Evolutionary conservation across 1,139 yeast genomes (phyloP).

Genomic region (Kurtzmaniella quercitrusa): DNA sequence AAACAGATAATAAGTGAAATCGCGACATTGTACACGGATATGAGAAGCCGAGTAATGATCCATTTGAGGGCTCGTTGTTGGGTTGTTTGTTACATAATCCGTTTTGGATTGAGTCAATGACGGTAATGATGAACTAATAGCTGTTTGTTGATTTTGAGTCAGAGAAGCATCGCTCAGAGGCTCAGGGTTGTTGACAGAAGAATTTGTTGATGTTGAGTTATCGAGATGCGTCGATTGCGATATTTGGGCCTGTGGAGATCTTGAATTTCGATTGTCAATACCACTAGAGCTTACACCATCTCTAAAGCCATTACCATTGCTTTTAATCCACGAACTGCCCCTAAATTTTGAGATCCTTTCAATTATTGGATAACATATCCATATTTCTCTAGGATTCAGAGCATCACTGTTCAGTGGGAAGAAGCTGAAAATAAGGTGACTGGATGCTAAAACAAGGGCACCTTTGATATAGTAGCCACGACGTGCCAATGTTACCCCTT

Average conservation of each 20-base stretch:
- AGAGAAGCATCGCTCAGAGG: not conserved
- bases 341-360: conserved; percentile 59
- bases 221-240: not conserved
- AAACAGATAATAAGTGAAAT: conserved; percentile 79
- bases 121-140: not conserved
- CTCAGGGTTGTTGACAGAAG: not conserved
- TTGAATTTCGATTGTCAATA: not conserved
- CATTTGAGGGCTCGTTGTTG: conserved; percentile 10
- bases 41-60: conserved; percentile 50
- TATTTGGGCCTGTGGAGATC: not conserved
- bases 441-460: conserved; percentile 72
- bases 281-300: not conserved
- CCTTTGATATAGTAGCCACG: conserved; percentile 68
- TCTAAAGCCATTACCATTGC: conserved; percentile 6
- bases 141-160: not conserved
- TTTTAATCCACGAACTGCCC: conserved; percentile 41
- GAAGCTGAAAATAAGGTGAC: conserved; percentile 75
- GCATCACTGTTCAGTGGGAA: conserved; percentile 17
- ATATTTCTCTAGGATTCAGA: conserved; percentile 57
- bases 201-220: not conserved
- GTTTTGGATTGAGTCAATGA: conserved; percentile 3
- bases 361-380: conserved; percentile 92
- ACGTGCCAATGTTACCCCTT: conserved; percentile 64
- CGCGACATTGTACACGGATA: conserved; percentile 75
- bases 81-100: conserved; percentile 1